Evolutionary conservation across 805 yeast species (phyloP).

Genomic region (Teunomyces stri): DNA sequence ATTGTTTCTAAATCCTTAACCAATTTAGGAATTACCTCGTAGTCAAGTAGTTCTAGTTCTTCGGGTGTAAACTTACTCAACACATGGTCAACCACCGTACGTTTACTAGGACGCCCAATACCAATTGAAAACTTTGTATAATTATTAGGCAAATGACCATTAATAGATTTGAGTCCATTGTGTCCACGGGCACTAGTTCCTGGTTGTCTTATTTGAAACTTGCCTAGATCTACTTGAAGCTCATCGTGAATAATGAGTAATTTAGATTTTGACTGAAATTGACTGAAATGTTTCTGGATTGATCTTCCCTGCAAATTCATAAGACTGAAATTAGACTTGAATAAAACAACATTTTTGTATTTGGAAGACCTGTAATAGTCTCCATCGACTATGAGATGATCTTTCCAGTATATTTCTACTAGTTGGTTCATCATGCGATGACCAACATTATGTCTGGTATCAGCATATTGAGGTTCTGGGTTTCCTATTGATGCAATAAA

Average conservation of each 20-base stretch:
- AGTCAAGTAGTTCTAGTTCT: slow-evolving; percentile 44
- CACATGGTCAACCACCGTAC: slow-evolving; percentile 61
- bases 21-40: slow-evolving; percentile 42
- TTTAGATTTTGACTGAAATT: slow-evolving; percentile 27
- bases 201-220: slow-evolving; percentile 57
- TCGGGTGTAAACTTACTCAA: slow-evolving; percentile 47
- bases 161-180: slow-evolving; percentile 71
- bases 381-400: slow-evolving; percentile 9
- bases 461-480: slow-evolving; percentile 59
- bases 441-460: slow-evolving; percentile 80
- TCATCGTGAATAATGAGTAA: slow-evolving; percentile 78
- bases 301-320: slow-evolving; percentile 76
- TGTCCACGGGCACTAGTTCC: slow-evolving; percentile 75
- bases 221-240: slow-evolving; percentile 62
- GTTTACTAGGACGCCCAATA: slow-evolving; percentile 63
- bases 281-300: slow-evolving; percentile 48
- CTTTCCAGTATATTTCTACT: slow-evolving; percentile 22
- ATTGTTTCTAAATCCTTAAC: slow-evolving; percentile 35
- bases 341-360: slow-evolving; percentile 26
- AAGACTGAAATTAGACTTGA: slow-evolving; percentile 51
- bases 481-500: slow-evolving; percentile 66
- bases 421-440: slow-evolving; percentile 48
- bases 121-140: slow-evolving; percentile 75
- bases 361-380: slow-evolving; percentile 9
- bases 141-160: slow-evolving; percentile 42